These are phyloP conservation scores for Asclepias syriaca DNA, from an alignment of 257 asterid genomes.

Conservation along the genomic window DNA sequence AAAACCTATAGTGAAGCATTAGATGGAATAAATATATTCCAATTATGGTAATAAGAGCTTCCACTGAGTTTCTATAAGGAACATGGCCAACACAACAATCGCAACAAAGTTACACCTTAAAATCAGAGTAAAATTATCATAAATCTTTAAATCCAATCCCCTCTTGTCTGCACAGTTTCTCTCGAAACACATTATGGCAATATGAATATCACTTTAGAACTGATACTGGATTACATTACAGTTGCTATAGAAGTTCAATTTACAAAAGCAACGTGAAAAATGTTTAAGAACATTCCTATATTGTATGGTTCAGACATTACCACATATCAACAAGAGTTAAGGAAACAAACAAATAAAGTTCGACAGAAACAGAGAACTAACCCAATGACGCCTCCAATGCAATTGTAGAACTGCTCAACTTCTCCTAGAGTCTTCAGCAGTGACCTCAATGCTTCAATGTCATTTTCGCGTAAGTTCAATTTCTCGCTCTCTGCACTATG, in stretches of 20 bases:
- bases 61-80: not conserved
- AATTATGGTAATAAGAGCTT: not conserved
- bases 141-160: too few relatives aligned
- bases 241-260: not conserved
- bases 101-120: not conserved
- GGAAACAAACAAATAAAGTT: not conserved
- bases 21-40: not conserved
- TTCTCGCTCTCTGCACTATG: conserved; percentile 28
- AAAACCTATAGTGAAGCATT: not conserved
- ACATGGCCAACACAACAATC: not conserved
- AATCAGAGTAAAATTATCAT: not conserved
- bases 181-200: not conserved
- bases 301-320: not conserved
- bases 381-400: conserved; percentile 98
- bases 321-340: not conserved
- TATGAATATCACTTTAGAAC: not conserved
- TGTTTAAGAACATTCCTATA: not conserved
- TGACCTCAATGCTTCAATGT: conserved; percentile 49
- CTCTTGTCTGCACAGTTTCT: not conserved
- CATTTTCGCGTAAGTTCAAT: conserved; percentile 33
- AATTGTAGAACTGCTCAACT: conserved; percentile 81
- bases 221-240: too few relatives aligned
- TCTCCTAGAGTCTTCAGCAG: conserved; percentile 73
- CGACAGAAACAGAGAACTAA: conserved; percentile 31
- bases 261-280: not conserved